Conservation (phyloP, 1,284 basidiomycete species). For the Blastosporella zonata region DNA sequence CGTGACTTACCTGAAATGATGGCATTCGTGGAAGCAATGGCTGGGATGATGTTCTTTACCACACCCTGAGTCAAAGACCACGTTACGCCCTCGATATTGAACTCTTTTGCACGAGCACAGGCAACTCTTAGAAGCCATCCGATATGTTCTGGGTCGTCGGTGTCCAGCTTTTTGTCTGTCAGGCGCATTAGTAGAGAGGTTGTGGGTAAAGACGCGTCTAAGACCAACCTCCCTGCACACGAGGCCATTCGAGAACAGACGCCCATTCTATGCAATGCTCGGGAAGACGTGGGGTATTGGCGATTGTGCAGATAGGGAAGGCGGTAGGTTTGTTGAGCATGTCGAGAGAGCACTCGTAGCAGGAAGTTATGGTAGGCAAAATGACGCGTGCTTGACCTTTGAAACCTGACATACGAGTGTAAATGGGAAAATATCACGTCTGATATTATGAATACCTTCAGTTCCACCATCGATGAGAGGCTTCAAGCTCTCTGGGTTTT, state of each 20-base stretch:
- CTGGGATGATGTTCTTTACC: conserved; percentile 99
- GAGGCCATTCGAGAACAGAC: conserved; percentile 98
- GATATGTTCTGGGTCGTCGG: conserved; percentile 96
- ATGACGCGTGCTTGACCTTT: conserved; percentile 98
- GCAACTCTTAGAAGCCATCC: conserved; percentile 89
- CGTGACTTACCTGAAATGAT: conserved; percentile 81
- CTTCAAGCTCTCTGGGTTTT: conserved; percentile 90
- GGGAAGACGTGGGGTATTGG: conserved; percentile 96
- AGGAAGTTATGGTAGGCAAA: conserved; percentile 91
- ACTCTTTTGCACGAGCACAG: conserved; percentile 79
- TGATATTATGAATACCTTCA: conserved; percentile 62
- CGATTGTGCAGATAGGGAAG: conserved; percentile 99
- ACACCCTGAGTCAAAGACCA: conserved; percentile 98
- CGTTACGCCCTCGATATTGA: conserved; percentile 96
- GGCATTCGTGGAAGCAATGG: conserved; percentile 95
- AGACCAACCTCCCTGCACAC: conserved; percentile 75
- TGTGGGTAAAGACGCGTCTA: not conserved
- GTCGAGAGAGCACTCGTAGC: conserved; percentile 98
- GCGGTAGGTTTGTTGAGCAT: conserved; percentile 98
- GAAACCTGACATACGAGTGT: conserved; percentile 65
- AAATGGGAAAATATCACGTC: not conserved
- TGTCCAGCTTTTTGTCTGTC: conserved; percentile 91
- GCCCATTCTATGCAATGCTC: conserved; percentile 99
- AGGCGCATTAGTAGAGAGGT: conserved; percentile 6
- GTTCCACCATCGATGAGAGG: conserved; percentile 99